Evolutionary conservation across 2,329 filamentous ascomycete genomes (phyloP), one percentile per base, ranked within the genome.

Genomic region (Colletotrichum orchidophilum): DNA sequence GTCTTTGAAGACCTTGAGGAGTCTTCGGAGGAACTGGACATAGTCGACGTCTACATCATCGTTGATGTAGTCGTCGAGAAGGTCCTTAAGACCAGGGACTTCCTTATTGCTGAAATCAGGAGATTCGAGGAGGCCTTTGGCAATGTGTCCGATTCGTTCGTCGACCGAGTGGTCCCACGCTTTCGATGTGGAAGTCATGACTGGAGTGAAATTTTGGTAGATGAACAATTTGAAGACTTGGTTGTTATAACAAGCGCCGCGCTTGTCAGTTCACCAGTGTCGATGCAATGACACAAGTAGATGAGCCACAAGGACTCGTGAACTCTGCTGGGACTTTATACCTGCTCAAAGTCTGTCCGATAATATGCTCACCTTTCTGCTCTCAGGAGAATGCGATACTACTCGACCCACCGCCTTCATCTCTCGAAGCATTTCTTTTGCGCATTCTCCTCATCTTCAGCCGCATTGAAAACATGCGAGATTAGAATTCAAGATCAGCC

Each of bases 71-170:
- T 46, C 39, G 11, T 46, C 39, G 39, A 46, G 39, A 11, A 46
- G 39, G 11, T 15, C 39, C 2, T 46, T 15, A 1, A 46, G 39
- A 21, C 39, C 39, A 3, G 39, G 39, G 8, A 46, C 39, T 46
- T 46, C 39, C 39, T 46, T 46, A n/a, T 46, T n/a, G 39, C 39
- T 46, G 39, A 46, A 46, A n/a, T 46, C 21, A 18, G 39, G 39
- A 8, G n/a, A n/a, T 15, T 46, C 11, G 39, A 26, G 78, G 24
- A 60, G 39, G 57, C 57, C 26, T 11, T 60, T 18, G 35, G 27
- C 15, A 11, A 60, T 60, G 21, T 42, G 39, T 7, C 42, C 24
- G 39, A 60, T 35, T 46, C 57, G 35, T 27, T 60, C 35, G 9
- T 60, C 39, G 35, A 60, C 57, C 57, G 57, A 27, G 39, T 42